These are phyloP conservation scores for Babesia ovis DNA, from an alignment of 169 alveolate species.

Conservation along the genomic window DNA sequence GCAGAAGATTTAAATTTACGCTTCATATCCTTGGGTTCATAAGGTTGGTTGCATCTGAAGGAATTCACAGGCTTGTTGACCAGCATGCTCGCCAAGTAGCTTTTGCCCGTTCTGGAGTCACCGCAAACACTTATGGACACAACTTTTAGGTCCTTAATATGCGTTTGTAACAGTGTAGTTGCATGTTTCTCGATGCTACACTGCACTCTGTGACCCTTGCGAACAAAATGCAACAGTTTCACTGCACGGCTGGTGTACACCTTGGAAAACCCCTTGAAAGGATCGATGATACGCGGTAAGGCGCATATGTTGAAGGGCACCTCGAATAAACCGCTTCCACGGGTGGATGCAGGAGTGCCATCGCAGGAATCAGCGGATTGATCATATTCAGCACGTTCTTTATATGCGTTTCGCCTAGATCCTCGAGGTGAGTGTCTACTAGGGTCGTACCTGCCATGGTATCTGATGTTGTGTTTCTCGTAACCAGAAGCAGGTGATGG, in stretches of 20 bases:
- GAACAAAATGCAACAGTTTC: constrained; percentile 27
- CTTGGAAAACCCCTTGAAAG: constrained; percentile 62
- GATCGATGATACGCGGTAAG: constrained; percentile 51
- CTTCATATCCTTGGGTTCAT: neutral
- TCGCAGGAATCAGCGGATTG: constrained; percentile 10
- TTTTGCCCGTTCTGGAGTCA: constrained; percentile 51
- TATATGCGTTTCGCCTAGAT: neutral
- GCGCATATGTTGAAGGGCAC: constrained; percentile 58
- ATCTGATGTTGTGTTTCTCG: too few relatives aligned
- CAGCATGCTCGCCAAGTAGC: constrained; percentile 58
- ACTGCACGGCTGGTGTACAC: constrained; percentile 48
- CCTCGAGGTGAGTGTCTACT: neutral
- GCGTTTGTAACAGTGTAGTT: constrained; percentile 26
- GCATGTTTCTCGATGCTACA: constrained; percentile 49
- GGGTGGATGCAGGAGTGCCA: neutral
- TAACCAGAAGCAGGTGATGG: too few relatives aligned
- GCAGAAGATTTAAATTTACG: constrained; percentile 18
- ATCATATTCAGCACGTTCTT: neutral
- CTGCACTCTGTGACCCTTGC: neutral
- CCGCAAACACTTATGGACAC: constrained; percentile 53
- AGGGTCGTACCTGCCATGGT: too few relatives aligned
- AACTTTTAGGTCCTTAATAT: constrained; percentile 34
- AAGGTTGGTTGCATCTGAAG: constrained; percentile 45
- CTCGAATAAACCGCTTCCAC: constrained; percentile 39
- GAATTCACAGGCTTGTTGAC: constrained; percentile 44